Conservation (phyloP, 805 yeast species). For the Yarrowia divulgata region DNA sequence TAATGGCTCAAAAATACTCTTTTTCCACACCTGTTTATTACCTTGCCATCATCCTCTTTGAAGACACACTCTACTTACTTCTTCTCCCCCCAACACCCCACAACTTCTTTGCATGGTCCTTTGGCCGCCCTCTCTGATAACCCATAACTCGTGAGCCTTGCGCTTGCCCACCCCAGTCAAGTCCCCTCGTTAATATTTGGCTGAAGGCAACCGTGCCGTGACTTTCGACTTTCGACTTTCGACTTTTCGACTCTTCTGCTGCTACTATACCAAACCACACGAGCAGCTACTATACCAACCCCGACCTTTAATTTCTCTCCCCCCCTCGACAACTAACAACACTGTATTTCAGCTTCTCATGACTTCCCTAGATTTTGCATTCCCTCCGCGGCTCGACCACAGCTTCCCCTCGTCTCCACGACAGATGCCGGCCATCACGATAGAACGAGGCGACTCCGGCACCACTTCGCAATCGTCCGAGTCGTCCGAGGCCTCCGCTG, state of each 20-base stretch:
- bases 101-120: slow-evolving; percentile 34
- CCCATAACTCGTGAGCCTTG: slow-evolving; percentile 22
- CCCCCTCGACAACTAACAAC: slow-evolving; percentile 20
- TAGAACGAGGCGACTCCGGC: slow-evolving; percentile 37
- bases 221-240: background rate
- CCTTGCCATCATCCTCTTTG: slow-evolving; percentile 26
- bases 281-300: background rate
- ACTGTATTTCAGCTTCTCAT: slow-evolving; percentile 30
- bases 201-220: slow-evolving; percentile 25
- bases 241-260: background rate
- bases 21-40: slow-evolving; percentile 28
- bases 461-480: slow-evolving; percentile 31
- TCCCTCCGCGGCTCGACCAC: slow-evolving; percentile 38
- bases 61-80: background rate
- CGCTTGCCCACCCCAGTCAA: slow-evolving; percentile 35
- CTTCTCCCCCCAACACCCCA: background rate
- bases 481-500: slow-evolving; percentile 26
- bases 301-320: background rate
- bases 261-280: background rate
- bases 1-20: slow-evolving; percentile 21
- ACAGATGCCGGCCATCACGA: slow-evolving; percentile 34
- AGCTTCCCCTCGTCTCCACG: slow-evolving; percentile 13
- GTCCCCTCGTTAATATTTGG: slow-evolving; percentile 40
- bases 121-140: slow-evolving; percentile 34
- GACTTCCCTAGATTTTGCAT: slow-evolving; percentile 39